Conservation (phyloP, 129 eudicot genomes). For the Glebionis coronaria region DNA sequence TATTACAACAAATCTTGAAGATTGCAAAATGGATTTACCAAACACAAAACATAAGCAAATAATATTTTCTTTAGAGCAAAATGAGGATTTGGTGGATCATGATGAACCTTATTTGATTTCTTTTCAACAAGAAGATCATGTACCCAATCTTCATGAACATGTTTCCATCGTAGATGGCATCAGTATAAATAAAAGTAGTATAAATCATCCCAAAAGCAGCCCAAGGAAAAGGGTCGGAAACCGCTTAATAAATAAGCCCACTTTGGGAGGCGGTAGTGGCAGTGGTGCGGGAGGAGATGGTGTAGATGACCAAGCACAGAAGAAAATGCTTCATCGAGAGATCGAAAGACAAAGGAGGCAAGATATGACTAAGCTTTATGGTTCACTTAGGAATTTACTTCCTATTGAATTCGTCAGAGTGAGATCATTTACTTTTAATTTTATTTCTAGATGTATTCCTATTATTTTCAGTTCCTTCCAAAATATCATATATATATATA, state of each 20-base stretch:
- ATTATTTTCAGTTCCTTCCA: too few species aligned
- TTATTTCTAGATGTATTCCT: too few species aligned
- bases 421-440: too few species aligned
- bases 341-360: slow-evolving; percentile 62
- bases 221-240: slow-evolving; percentile 16
- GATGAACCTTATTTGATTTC: slow-evolving; percentile 28
- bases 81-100: slow-evolving; percentile 34
- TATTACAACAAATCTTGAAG: slow-evolving; percentile 37
- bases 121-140: slow-evolving; percentile 25
- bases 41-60: slow-evolving; percentile 25
- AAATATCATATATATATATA: too few species aligned
- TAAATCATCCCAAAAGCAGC: not conserved
- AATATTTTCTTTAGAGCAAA: slow-evolving; percentile 40
- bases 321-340: slow-evolving; percentile 54
- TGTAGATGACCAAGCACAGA: slow-evolving; percentile 27
- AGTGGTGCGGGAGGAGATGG: slow-evolving; percentile 4
- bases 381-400: slow-evolving; percentile 60
- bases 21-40: slow-evolving; percentile 27
- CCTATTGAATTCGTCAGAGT: slow-evolving; percentile 60
- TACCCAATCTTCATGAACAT: slow-evolving; percentile 25
- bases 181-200: not conserved
- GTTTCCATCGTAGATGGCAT: slow-evolving; percentile 16
- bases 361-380: slow-evolving; percentile 62
- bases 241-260: not conserved
- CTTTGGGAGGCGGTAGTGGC: not conserved